Conservation (phyloP, 1,284 basidiomycete species). For the Phlebopus sp. region DNA sequence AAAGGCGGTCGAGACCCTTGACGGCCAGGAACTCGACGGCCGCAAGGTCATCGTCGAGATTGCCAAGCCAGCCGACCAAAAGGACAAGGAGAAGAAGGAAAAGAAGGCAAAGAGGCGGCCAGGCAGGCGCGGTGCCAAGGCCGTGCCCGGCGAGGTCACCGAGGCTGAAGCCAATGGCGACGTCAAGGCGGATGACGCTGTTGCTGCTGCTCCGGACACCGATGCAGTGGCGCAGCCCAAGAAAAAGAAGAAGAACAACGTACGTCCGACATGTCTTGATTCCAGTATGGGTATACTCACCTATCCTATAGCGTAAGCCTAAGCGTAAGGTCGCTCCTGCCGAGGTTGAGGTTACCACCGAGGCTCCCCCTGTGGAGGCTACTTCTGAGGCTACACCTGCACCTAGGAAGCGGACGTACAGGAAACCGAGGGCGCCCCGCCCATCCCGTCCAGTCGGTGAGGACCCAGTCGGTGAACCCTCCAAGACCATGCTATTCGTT, state of each 20-base stretch:
- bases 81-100: conserved; percentile 75
- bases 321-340: conserved; percentile 43
- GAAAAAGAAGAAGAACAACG: conserved; percentile 73
- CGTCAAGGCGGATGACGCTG: conserved; percentile 47
- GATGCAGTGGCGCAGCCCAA: conserved; percentile 69
- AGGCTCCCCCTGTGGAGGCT: conserved; percentile 36
- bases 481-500: conserved; percentile 87
- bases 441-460: conserved; percentile 66
- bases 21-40: conserved; percentile 85
- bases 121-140: conserved; percentile 77
- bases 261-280: conserved; percentile 38
- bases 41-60: conserved; percentile 86
- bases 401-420: conserved; percentile 53
- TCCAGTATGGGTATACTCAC: conserved; percentile 16
- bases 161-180: conserved; percentile 84
- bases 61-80: conserved; percentile 85
- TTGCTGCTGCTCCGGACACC: conserved; percentile 42
- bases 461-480: conserved; percentile 76
- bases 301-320: conserved; percentile 49
- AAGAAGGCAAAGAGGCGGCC: conserved; percentile 72
- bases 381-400: conserved; percentile 32
- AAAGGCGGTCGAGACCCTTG: conserved; percentile 81
- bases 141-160: conserved; percentile 80
- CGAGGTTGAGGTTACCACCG: conserved; percentile 39
- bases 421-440: conserved; percentile 60